Evolutionary conservation across 2,329 filamentous ascomycete genomes (phyloP), one percentile per base, ranked within the genome.

Genomic region (Colletotrichum graminicola): DNA sequence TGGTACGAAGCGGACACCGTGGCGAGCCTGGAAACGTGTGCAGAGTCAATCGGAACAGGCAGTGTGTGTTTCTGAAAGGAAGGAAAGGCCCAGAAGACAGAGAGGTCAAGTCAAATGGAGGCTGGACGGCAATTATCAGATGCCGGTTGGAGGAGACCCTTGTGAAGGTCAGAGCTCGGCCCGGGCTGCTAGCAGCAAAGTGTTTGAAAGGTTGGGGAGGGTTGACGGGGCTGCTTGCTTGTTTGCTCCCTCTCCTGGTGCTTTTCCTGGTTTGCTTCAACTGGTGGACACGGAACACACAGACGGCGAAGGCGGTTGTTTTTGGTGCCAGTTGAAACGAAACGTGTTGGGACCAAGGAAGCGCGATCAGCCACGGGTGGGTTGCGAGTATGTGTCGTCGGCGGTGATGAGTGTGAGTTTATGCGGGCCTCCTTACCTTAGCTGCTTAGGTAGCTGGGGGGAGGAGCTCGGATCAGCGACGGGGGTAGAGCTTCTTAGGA

Each of bases 311-410:
- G n/a, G 60, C 43, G 34, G 34, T 36, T 36, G 43, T 34, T 49
- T 36, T 29, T n/a, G 29, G 23, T 32, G 41, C 54, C 32, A 23
- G 60, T 62, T 62, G 60, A 62, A 62, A 62, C 60, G 34, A 52
- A 62, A 49, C 43, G 59, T 21, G 49, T 34, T n/a, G 43, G 57
- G 26, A 47, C 23, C 49, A 10, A 3, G 32, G 43, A 62, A 26
- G 32, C 18, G 23, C 18, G 60, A 36, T 23, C 41, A 47, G 39
- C 57, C 47, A 41, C 41, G 10, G 21, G 32, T 23, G 18, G 6
- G 26, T 21, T 21, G 39, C 26, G 23, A 29, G 36, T 32, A n/a
- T n/a, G 36, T 18, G 23, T 51, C 49, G 26, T 29, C 56, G 18
- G 43, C 26, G 14, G n/a, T 62, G 45, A 16, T 45, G 21, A n/a